These are phyloP conservation scores for Aspergillus sp. DNA, from an alignment of 2,329 filamentous ascomycete genomes.

Conservation along the genomic window DNA sequence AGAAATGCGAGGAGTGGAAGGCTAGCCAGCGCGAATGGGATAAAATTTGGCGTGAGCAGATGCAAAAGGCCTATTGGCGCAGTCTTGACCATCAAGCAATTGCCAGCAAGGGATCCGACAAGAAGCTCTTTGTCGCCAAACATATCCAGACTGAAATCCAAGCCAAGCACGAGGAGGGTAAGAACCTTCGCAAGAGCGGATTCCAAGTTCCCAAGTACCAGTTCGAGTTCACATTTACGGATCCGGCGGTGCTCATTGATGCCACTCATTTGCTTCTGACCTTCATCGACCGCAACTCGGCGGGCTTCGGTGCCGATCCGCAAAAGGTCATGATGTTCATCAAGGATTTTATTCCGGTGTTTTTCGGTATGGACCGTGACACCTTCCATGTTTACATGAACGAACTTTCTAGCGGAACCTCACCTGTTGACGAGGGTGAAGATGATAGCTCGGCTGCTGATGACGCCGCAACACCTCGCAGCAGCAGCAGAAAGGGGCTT, in stretches of 20 bases:
- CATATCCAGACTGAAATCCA: constrained; percentile 88
- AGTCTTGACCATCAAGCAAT: constrained; percentile 97
- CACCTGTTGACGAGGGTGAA: constrained; percentile 76
- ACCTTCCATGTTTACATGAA: constrained; percentile 65
- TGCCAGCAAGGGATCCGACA: constrained; percentile 82
- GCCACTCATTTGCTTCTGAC: constrained; percentile 49
- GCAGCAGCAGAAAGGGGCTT: constrained; percentile 61
- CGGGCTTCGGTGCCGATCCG: constrained; percentile 62
- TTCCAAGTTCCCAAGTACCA: constrained; percentile 67
- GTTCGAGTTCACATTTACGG: constrained; percentile 71
- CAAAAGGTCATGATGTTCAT: constrained; percentile 73
- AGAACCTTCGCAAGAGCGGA: constrained; percentile 65
- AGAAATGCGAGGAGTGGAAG: constrained; percentile 97
- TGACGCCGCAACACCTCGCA: constrained; percentile 70
- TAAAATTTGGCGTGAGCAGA: constrained; percentile 97
- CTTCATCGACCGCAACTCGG: constrained; percentile 48
- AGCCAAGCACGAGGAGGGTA: constrained; percentile 87
- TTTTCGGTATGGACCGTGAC: constrained; percentile 74
- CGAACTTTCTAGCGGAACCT: constrained; percentile 68
- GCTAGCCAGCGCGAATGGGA: constrained; percentile 97
- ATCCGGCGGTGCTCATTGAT: constrained; percentile 64
- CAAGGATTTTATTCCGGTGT: constrained; percentile 71
- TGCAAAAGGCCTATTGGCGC: constrained; percentile 90
- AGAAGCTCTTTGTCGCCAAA: constrained; percentile 87
- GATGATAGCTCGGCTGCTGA: constrained; percentile 64